Conservation (phyloP, 768 basidiomycete species). For the Termitomyces sp. region DNA sequence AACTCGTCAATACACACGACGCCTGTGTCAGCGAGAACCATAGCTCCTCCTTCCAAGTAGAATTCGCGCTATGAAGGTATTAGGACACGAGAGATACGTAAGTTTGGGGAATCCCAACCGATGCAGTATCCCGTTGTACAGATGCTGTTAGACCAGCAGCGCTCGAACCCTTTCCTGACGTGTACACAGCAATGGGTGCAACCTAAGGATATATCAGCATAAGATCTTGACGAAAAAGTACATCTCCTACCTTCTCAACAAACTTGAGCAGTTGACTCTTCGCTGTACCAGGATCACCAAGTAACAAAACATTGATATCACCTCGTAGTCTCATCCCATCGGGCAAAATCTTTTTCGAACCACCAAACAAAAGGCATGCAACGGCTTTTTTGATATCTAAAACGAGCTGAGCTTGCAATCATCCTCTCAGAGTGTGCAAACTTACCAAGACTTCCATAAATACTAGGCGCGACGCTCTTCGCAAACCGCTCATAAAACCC, state of each 20-base stretch:
- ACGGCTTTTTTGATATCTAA: conserved; percentile 98
- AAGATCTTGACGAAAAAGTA: not conserved
- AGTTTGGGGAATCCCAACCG: conserved; percentile 46
- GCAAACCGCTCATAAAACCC: conserved; percentile 93
- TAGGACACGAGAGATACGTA: not conserved
- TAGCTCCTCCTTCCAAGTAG: conserved; percentile 97
- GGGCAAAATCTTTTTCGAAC: conserved; percentile 94
- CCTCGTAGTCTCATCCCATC: conserved; percentile 97
- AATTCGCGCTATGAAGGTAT: conserved; percentile 75
- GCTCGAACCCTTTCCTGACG: conserved; percentile 97
- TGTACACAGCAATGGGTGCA: conserved; percentile 97
- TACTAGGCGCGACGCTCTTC: conserved; percentile 93
- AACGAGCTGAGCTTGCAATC: conserved; percentile 7
- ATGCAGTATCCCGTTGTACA: conserved; percentile 89
- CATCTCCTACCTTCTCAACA: conserved; percentile 75
- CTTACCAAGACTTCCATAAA: conserved; percentile 90
- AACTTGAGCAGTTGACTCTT: conserved; percentile 98
- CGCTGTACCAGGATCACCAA: conserved; percentile 98
- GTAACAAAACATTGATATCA: conserved; percentile 94
- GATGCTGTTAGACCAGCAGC: conserved; percentile 98
- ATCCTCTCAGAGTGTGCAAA: not conserved
- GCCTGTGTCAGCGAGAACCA: conserved; percentile 98
- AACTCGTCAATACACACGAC: conserved; percentile 99
- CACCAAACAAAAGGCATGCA: conserved; percentile 92
- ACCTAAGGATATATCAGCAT: conserved; percentile 51